A percentile compares a stretch with the other conserved stretches of the same genome.
Conservation (phyloP, 371 early-diverging fungal species). For the Rhizopus delemar region DNA sequence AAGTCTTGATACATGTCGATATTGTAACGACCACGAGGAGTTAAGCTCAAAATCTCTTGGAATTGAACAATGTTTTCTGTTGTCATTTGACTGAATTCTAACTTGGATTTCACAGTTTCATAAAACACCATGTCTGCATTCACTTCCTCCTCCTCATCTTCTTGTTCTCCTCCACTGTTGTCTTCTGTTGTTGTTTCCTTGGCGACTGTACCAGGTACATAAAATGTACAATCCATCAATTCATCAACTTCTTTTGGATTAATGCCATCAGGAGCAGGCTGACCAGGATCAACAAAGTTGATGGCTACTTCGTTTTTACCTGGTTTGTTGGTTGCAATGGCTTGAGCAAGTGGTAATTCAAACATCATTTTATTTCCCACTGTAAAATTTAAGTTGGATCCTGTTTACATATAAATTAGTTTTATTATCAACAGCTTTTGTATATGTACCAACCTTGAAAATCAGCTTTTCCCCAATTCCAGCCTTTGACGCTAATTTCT, state of each 20-base stretch:
- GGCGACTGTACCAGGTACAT: conserved; percentile 83
- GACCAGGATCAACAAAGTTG: conserved; percentile 79
- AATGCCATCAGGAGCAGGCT: conserved; percentile 56
- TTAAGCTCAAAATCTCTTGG: conserved; percentile 86
- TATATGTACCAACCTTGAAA: conserved; percentile 60
- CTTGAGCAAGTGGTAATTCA: conserved; percentile 88
- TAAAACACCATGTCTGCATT: conserved; percentile 82
- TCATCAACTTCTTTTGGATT: conserved; percentile 68
- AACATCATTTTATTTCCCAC: conserved; percentile 85
- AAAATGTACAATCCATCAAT: conserved; percentile 91
- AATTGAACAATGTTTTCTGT: conserved; percentile 91
- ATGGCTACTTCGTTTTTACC: conserved; percentile 92
- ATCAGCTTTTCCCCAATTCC: conserved; percentile 96
- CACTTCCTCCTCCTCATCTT: conserved; percentile 71
- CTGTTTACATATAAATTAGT: conserved; percentile 24
- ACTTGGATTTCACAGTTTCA: conserved; percentile 89
- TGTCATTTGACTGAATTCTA: conserved; percentile 83
- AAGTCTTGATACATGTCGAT: conserved; percentile 92
- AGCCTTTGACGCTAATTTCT: conserved; percentile 88
- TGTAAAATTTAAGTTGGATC: conserved; percentile 76
- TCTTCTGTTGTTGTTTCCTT: conserved; percentile 57
- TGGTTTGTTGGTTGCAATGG: conserved; percentile 85
- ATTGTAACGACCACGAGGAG: conserved; percentile 94
- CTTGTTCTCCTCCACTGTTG: conserved; percentile 34
- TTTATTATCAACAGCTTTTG: too few species aligned